These are phyloP conservation scores for Pythium phragmitis DNA, from an alignment of 352 stramenopile genomes.

Conservation along the genomic window DNA sequence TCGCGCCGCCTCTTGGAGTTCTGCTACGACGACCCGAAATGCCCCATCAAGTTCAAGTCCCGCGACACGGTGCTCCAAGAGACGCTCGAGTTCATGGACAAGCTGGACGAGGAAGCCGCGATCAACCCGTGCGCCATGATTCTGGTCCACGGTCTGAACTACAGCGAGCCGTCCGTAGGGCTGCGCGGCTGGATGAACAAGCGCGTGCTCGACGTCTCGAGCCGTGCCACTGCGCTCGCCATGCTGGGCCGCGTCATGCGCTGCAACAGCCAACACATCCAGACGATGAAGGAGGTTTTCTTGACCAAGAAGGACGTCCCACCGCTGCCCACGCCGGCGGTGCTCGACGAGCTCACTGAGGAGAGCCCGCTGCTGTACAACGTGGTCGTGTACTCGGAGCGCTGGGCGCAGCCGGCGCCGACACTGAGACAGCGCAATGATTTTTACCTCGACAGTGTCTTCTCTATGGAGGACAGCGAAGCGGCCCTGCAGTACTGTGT, in stretches of 20 bases:
- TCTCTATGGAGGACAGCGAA: constrained; percentile 5
- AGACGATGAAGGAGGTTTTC: constrained; percentile 7
- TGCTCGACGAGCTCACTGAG: background rate
- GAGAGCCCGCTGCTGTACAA: constrained; percentile 20
- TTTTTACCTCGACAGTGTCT: constrained; percentile 13
- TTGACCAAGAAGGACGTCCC: background rate
- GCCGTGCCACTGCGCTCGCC: background rate
- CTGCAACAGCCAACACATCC: background rate
- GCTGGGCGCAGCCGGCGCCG: constrained; percentile 13
- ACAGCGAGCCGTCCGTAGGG: constrained; percentile 4
- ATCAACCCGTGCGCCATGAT: constrained; percentile 24
- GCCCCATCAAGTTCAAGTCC: constrained; percentile 15
- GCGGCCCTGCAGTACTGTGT: constrained; percentile 19
- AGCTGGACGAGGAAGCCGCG: constrained; percentile 14
- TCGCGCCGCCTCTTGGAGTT: constrained; percentile 18
- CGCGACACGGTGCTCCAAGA: constrained; percentile 22
- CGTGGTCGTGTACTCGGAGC: constrained; percentile 22
- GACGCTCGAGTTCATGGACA: constrained; percentile 5
- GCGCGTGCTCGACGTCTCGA: background rate
- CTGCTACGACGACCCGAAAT: constrained; percentile 19
- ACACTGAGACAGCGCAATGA: constrained; percentile 8
- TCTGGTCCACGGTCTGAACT: background rate
- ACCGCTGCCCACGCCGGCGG: background rate
- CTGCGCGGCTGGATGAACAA: constrained; percentile 9
- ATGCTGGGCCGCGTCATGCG: background rate